Conservation (phyloP, 2,329 filamentous ascomycete species). For the Trichoderma koningii region DNA sequence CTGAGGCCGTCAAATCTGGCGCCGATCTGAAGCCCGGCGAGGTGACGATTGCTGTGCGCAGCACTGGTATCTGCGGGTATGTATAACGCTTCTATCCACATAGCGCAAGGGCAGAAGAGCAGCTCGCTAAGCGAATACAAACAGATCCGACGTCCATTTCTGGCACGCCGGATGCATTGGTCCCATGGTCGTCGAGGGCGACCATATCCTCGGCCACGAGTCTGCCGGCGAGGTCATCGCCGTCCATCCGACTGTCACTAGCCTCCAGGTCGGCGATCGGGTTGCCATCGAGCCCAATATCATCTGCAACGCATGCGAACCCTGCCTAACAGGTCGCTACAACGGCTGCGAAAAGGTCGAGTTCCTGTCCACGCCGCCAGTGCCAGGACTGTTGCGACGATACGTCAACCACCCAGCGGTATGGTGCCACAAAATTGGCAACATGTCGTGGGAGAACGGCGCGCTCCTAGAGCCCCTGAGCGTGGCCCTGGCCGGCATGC, state of each 20-base stretch:
- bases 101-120: background rate
- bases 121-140: background rate
- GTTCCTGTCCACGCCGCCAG: slow-evolving; percentile 89
- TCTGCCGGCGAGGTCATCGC: slow-evolving; percentile 83
- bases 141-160: slow-evolving; percentile 90
- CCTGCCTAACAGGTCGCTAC: slow-evolving; percentile 88
- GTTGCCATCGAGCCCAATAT: slow-evolving; percentile 94
- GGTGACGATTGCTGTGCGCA: slow-evolving; percentile 86
- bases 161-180: slow-evolving; percentile 96
- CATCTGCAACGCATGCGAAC: slow-evolving; percentile 87
- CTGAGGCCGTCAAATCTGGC: slow-evolving; percentile 72
- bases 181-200: slow-evolving; percentile 86
- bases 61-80: slow-evolving; percentile 94
- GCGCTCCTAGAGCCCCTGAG: slow-evolving; percentile 87
- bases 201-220: slow-evolving; percentile 94
- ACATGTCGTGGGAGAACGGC: slow-evolving; percentile 90
- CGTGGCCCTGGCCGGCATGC: slow-evolving; percentile 85
- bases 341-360: slow-evolving; percentile 86
- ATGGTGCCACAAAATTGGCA: slow-evolving; percentile 95
- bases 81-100: slow-evolving; percentile 30
- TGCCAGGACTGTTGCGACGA: slow-evolving; percentile 81
- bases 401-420: slow-evolving; percentile 93
- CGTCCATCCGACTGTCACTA: slow-evolving; percentile 75
- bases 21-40: slow-evolving; percentile 74
- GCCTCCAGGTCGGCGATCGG: slow-evolving; percentile 80